Base-by-base conservation (phyloP, 495 filamentous ascomycete species). In the Lophium mytilinum region DNA sequence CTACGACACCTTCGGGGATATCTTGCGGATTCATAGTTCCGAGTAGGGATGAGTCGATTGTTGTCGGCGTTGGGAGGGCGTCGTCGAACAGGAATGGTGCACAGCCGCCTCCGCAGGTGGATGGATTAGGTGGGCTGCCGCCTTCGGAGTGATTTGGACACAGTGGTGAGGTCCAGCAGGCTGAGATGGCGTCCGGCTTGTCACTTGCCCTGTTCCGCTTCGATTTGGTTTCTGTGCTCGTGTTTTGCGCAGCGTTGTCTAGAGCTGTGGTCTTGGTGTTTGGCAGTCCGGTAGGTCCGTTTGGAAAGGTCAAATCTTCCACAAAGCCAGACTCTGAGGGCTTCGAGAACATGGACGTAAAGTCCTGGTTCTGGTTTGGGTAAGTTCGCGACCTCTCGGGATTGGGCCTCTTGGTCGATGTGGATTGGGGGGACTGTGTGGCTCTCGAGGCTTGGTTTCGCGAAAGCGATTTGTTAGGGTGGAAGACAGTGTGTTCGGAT, bases 141-240 rank as follows among this genome's bases (percentile, higher is more conserved):
- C 60, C 55, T 39, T 65, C 52, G 50, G 51, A 53, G 37, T 65
- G 62, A 33, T 67, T 67, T 2, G 65, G 65, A 53, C 65, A 67
- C 14, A 67, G 50, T 15, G 65, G 65, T 7, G 65, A 67, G 6
- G 65, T 67, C 65, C 65, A 67, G 49, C 65, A 67, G 9, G 65
- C 62, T 7, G 65, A 65, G 1, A 63, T 19, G 37, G 53, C 52
- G 47, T 67, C 65, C 18, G 58, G 37, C 48, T 62, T 46, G 14
- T 11, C 48, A 30, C 24, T 6, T 30, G 2, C 3, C 45, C 57
- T 66, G 24, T 9, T 57, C 7, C 63, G 55, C 50, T 66, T 66
- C 3, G 19, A 9, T n/a, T 56, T 59, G 5, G 59, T 66, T 34
- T 48, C 33, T 48, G 18, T 18, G 14, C 21, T 41, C 18, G 54